Evolutionary conservation across 495 filamentous ascomycete species (phyloP).

Genomic region (Daldinia grandis): DNA sequence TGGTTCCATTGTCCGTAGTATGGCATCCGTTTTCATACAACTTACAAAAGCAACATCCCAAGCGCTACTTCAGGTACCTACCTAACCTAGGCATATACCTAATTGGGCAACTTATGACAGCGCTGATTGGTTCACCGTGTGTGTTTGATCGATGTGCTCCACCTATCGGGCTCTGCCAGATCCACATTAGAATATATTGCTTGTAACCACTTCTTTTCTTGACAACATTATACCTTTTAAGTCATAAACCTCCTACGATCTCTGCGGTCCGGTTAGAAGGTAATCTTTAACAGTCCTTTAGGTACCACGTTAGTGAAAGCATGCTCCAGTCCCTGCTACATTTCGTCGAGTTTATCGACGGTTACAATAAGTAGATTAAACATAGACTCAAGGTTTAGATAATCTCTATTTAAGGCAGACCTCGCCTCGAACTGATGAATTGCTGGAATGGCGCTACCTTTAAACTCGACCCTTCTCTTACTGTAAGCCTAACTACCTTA

Average conservation of each 20-base stretch:
- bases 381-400: constrained; percentile 52
- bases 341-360: constrained; percentile 60
- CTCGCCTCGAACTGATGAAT: not conserved
- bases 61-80: too few species aligned
- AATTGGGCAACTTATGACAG: not conserved
- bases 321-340: constrained; percentile 60
- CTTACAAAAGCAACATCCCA: not conserved
- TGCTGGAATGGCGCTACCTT: constrained; percentile 56
- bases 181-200: too few species aligned
- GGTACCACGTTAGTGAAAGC: constrained; percentile 61
- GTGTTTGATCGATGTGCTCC: too few species aligned
- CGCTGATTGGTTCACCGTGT: not conserved
- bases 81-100: too few species aligned
- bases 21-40: too few species aligned
- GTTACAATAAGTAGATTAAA: constrained; percentile 51
- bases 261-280: too few species aligned
- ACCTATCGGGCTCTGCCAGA: too few species aligned
- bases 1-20: too few species aligned
- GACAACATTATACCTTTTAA: too few species aligned
- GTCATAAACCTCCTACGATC: too few species aligned
- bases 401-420: not conserved
- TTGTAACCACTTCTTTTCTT: too few species aligned
- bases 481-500: not conserved
- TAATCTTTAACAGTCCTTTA: too few species aligned
- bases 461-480: constrained; percentile 49